These are phyloP conservation scores for Coemansia sp. DNA, from an alignment of 371 early-diverging fungal species.

Conservation along the genomic window DNA sequence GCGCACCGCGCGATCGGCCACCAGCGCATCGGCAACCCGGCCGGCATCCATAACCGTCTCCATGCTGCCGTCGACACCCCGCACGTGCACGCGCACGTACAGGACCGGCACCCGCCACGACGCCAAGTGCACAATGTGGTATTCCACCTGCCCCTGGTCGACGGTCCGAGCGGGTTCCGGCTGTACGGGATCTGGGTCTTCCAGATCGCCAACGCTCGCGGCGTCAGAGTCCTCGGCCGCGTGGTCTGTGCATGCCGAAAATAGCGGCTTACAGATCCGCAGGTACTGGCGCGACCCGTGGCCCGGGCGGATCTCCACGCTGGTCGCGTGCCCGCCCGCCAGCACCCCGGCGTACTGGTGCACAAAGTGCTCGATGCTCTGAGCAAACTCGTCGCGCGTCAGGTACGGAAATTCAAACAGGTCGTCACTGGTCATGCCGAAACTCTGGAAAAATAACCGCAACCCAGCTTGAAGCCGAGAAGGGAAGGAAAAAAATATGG, in stretches of 20 bases:
- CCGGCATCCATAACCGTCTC: constrained; percentile 8
- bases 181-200: constrained; percentile 12
- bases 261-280: constrained; percentile 4
- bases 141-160: constrained; percentile 50
- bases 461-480: no score
- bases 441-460: no score
- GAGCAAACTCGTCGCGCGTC: constrained; percentile 26
- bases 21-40: constrained; percentile 33
- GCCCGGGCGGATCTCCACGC: constrained; percentile 1
- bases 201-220: neutral
- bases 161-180: neutral
- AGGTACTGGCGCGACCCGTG: constrained; percentile 10
- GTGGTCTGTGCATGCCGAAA: neutral
- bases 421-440: neutral
- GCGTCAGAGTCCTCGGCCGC: neutral
- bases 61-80: neutral
- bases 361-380: constrained; percentile 16
- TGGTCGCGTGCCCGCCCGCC: neutral
- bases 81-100: constrained; percentile 54
- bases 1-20: constrained; percentile 17
- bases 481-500: neutral
- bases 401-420: constrained; percentile 18
- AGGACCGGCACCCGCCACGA: constrained; percentile 71
- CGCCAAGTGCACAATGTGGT: constrained; percentile 69
- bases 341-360: constrained; percentile 6